Evolutionary conservation across 192 early-diverging fungal species (phyloP).

Genomic region (Mortierella alpina): DNA sequence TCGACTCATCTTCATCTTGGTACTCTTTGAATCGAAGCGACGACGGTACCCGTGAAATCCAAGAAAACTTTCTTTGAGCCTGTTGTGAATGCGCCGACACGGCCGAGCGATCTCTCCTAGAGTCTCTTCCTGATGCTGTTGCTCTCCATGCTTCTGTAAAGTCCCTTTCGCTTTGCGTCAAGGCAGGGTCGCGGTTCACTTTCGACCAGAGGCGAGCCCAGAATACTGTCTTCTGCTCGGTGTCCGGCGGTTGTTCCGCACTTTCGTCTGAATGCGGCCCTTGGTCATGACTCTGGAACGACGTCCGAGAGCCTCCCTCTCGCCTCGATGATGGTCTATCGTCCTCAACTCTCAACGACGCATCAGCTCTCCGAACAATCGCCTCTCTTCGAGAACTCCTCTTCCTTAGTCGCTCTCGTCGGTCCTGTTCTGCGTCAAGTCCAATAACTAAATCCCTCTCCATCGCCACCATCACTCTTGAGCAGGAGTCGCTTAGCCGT

Average conservation of each 20-base stretch:
- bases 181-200: too few species aligned
- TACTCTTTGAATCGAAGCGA: slow-evolving; percentile 1
- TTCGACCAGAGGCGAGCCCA: too few species aligned
- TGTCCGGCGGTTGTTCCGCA: too few species aligned
- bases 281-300: too few species aligned
- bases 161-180: too few species aligned
- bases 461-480: slow-evolving; percentile 41
- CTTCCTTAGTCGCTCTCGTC: slow-evolving; percentile 35
- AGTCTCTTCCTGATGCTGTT: too few species aligned
- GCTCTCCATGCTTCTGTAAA: too few species aligned
- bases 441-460: slow-evolving; percentile 40
- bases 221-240: too few species aligned
- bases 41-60: slow-evolving; percentile 1
- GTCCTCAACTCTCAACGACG: slow-evolving; percentile 16
- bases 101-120: too few species aligned
- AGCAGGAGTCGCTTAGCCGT: slow-evolving; percentile 52
- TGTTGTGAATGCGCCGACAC: too few species aligned
- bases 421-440: slow-evolving; percentile 45
- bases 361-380: slow-evolving; percentile 33
- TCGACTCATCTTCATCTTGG: slow-evolving; percentile 24
- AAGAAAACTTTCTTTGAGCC: slow-evolving; percentile 26
- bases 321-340: neutral
- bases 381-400: slow-evolving; percentile 31
- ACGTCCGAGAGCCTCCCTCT: too few species aligned
- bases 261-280: too few species aligned